These are phyloP conservation scores for Lachancea sp. DNA, from an alignment of 805 yeast species.

Conservation along the genomic window DNA sequence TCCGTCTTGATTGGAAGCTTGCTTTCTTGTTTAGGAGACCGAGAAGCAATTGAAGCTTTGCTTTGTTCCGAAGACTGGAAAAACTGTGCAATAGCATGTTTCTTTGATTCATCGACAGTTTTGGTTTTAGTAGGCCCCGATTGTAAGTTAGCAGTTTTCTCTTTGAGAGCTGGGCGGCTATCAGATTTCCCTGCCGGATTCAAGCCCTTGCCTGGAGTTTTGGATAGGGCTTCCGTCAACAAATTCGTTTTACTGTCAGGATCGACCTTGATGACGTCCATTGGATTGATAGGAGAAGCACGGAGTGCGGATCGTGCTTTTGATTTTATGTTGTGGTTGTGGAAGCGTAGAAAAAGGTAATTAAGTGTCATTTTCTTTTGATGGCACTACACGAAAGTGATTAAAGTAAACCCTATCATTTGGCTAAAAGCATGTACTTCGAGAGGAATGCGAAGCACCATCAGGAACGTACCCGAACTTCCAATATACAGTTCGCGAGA, in stretches of 20 bases:
- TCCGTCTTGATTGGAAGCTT: neutral
- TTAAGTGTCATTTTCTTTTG: no score
- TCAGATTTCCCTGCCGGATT: constrained; percentile 1
- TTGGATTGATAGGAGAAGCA: no score
- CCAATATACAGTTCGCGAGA: no score
- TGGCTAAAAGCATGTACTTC: no score
- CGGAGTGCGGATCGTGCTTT: no score
- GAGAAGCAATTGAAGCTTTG: neutral
- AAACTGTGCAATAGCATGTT: neutral
- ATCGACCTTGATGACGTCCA: neutral
- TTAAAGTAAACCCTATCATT: no score
- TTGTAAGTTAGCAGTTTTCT: constrained; percentile 13
- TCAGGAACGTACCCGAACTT: no score
- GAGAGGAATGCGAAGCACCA: no score
- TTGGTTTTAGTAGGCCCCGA: neutral
- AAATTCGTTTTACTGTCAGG: neutral
- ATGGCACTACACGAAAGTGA: no score
- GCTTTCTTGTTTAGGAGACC: neutral
- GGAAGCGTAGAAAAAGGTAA: no score
- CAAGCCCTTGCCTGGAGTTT: neutral
- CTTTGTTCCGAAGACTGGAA: neutral
- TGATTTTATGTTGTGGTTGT: no score
- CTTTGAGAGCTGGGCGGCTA: constrained; percentile 22
- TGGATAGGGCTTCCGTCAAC: neutral
- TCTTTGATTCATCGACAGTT: neutral